Conservation (phyloP, 208 protist genomes). For the Leptomonas seymouri region DNA sequence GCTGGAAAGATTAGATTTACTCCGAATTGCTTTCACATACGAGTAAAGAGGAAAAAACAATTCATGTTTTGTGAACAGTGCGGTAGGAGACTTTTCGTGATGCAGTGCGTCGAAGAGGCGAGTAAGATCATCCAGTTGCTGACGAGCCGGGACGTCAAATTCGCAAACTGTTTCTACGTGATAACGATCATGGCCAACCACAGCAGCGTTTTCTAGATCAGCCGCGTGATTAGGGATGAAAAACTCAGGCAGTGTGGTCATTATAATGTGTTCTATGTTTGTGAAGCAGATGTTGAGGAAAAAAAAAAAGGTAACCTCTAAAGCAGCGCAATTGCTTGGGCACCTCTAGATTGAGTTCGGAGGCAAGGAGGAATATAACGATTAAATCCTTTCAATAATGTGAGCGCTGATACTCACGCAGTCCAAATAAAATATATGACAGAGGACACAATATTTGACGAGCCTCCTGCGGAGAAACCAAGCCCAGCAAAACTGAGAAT, state of each 20-base stretch:
- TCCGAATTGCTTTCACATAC: slow-evolving; percentile 75
- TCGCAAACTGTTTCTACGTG: slow-evolving; percentile 56
- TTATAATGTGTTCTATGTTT: slow-evolving; percentile 8
- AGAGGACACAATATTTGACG: too few species aligned
- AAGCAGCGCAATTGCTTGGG: too few species aligned
- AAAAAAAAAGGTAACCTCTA: not conserved
- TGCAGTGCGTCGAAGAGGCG: slow-evolving; percentile 77
- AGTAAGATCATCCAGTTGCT: slow-evolving; percentile 85
- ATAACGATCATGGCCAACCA: slow-evolving; percentile 51
- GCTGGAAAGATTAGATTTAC: slow-evolving; percentile 18
- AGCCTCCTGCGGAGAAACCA: too few species aligned
- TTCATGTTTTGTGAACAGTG: slow-evolving; percentile 73
- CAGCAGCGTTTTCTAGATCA: slow-evolving; percentile 65
- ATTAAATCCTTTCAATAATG: too few species aligned
- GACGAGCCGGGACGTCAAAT: slow-evolving; percentile 68
- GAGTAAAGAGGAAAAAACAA: slow-evolving; percentile 72
- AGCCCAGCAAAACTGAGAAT: too few species aligned
- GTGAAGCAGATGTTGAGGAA: not conserved
- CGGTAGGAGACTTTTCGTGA: slow-evolving; percentile 84
- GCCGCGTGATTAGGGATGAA: slow-evolving; percentile 63
- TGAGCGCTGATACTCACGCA: too few species aligned
- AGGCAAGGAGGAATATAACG: too few species aligned
- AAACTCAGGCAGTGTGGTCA: slow-evolving; percentile 68
- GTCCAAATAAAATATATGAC: too few species aligned
- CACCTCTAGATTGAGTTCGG: too few species aligned